Conservation (phyloP, 2,329 filamentous ascomycete species). For the Ceratocystiopsis brevicomis region DNA sequence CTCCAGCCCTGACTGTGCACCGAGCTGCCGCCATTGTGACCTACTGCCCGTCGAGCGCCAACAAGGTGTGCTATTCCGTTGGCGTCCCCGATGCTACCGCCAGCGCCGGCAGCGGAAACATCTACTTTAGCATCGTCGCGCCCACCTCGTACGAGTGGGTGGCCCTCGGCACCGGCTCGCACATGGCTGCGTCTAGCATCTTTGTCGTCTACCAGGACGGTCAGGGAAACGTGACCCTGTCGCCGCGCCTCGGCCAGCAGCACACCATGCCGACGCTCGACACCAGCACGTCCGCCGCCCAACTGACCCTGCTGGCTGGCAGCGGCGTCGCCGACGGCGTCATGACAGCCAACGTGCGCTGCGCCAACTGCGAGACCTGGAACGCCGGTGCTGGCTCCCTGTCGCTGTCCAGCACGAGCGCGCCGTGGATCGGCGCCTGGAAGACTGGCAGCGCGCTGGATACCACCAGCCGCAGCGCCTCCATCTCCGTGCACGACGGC, state of each 20-base stretch:
- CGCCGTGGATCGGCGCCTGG: constrained; percentile 37
- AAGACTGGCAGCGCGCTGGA: constrained; percentile 26
- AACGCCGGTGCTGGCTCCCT: constrained; percentile 20
- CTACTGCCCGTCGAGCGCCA: constrained; percentile 21
- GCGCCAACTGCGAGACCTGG: constrained; percentile 33
- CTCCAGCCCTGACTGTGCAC: constrained; percentile 2
- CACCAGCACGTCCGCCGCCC: constrained; percentile 18
- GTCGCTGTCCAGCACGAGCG: constrained; percentile 19
- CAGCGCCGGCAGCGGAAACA: constrained; percentile 29
- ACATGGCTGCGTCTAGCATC: constrained; percentile 39
- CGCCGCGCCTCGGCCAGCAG: constrained; percentile 30
- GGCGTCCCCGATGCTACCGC: constrained; percentile 33
- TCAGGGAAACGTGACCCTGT: constrained; percentile 40
- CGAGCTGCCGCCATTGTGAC: constrained; percentile 1
- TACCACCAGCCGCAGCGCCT: constrained; percentile 20
- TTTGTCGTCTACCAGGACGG: constrained; percentile 44
- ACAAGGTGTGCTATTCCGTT: constrained; percentile 34
- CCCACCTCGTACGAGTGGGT: constrained; percentile 36
- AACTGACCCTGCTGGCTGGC: constrained; percentile 35
- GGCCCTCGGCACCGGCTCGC: constrained; percentile 33
- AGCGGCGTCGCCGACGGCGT: constrained; percentile 32
- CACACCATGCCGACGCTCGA: constrained; percentile 29
- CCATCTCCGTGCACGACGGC: constrained; percentile 28
- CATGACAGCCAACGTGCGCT: constrained; percentile 42
- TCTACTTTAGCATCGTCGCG: constrained; percentile 43